Base-by-base conservation (phyloP, 345 rosid species). In the Citrus sp. region DNA sequence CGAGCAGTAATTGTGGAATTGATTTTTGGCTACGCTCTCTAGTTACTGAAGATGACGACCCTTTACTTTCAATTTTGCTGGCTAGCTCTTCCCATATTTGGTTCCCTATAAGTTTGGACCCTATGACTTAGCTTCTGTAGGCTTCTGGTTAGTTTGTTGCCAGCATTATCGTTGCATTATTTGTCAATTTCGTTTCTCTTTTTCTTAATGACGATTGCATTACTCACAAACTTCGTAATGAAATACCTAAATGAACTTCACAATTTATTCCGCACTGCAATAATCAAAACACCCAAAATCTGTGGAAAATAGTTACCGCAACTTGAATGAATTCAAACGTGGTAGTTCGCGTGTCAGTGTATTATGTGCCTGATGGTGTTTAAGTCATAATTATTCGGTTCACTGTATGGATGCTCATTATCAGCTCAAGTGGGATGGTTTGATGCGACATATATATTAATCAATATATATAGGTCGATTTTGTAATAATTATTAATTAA, bases 341-440 rank as follows among this genome's bases (percentile, higher is more conserved):
- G 89, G 90, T 86, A 61, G 90, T 75, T 89, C 84, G 51, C 3
- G 51, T 68, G 92, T 89, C 88, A 86, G 83, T 83, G 64, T 86
- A 70, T 58, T 49, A 72, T 62, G 79, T 76, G 82, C 76, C 75
- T 78, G 64, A 37, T 80, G 79, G 68, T 74, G 77, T 77, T 72
- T 75, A 63, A n/a, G 42, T 73, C 68, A 84, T 81, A 54, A 85
- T 78, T 59, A 72, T 80, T 80, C 80, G 51, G 66, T 78, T 51
- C 70, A 80, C 79, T 70, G 70, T 78, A 28, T 65, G 10, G 19
- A 70, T 72, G 72, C 51, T 69, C 69, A 81, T 84, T 80, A 75
- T 76, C 67, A 67, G 54, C 51, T 67, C 82, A 58, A 82, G 85
- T 84, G 87, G 76, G 78, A 77, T 70, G 14, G 32, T 70, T 59